Percentiles rank a stretch among this genome's conserved stretches.
These are phyloP conservation scores for Cryphonectria carpinicola DNA, from an alignment of 2,329 filamentous ascomycete species.

Conservation along the genomic window DNA sequence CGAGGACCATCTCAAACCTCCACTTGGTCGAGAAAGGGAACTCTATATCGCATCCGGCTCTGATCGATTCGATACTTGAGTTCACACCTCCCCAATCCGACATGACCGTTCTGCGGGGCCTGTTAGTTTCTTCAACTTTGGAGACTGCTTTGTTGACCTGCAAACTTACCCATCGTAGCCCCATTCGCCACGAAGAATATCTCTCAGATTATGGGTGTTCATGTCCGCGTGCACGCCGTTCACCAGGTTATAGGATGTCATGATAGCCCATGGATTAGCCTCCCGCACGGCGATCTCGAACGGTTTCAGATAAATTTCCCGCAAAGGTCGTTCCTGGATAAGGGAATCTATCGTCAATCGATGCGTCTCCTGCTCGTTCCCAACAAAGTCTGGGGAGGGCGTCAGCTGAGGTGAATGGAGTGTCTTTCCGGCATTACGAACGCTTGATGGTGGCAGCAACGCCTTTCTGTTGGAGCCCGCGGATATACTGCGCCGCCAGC, in stretches of 20 bases:
- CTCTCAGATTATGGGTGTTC: conserved; percentile 57
- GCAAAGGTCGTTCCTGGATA: conserved; percentile 65
- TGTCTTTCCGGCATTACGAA: conserved; percentile 38
- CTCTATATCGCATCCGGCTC: conserved; percentile 61
- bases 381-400: conserved; percentile 59
- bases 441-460: conserved; percentile 81
- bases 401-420: conserved; percentile 26
- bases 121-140: conserved; percentile 31
- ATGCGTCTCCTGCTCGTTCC: conserved; percentile 74
- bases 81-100: conserved; percentile 64
- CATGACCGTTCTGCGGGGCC: conserved; percentile 51
- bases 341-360: conserved; percentile 67
- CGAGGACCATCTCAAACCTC: conserved; percentile 60
- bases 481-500: conserved; percentile 72
- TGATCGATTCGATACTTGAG: conserved; percentile 58
- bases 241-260: conserved; percentile 70
- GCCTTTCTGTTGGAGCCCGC: conserved; percentile 72
- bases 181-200: conserved; percentile 65
- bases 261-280: conserved; percentile 70
- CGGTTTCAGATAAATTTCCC: conserved; percentile 74
- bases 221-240: conserved; percentile 66
- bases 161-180: conserved; percentile 58
- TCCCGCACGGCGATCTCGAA: conserved; percentile 75
- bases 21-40: conserved; percentile 61
- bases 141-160: conserved; percentile 13